Percentiles rank a stretch among this genome's conserved stretches.
Conservation (phyloP, 768 basidiomycete species). For the Rhodotorula paludigena region DNA sequence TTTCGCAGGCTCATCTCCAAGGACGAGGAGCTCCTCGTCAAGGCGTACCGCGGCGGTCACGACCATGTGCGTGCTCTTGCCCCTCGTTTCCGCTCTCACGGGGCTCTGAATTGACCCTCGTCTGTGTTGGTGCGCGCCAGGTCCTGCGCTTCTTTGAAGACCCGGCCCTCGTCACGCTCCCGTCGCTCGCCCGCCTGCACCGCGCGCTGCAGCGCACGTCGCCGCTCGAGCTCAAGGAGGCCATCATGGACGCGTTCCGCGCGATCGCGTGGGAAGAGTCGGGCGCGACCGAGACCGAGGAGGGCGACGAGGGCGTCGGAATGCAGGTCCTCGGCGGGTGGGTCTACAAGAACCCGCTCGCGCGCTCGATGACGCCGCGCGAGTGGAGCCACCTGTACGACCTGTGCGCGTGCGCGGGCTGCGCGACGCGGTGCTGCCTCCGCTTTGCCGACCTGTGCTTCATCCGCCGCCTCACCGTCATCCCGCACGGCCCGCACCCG, state of each 20-base stretch:
- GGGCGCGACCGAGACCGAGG: constrained; percentile 38
- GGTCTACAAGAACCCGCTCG: constrained; percentile 33
- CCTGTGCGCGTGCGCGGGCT: constrained; percentile 37
- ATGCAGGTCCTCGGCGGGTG: constrained; percentile 39
- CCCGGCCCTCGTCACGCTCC: constrained; percentile 24
- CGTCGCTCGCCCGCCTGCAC: constrained; percentile 24
- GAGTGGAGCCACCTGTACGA: constrained; percentile 40
- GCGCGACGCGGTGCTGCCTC: constrained; percentile 28
- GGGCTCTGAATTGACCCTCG: too few relatives aligned
- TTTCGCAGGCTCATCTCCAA: constrained; percentile 33
- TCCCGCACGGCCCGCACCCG: constrained; percentile 34
- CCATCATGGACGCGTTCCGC: constrained; percentile 39
- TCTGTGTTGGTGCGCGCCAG: too few relatives aligned
- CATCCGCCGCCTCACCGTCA: constrained; percentile 32
- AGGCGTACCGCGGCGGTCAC: constrained; percentile 37
- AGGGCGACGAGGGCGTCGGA: constrained; percentile 36
- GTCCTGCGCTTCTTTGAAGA: constrained; percentile 40
- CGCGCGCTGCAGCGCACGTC: constrained; percentile 27
- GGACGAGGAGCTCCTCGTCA: constrained; percentile 34
- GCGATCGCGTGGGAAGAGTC: constrained; percentile 39
- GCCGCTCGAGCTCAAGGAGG: constrained; percentile 27
- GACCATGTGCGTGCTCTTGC: constrained; percentile 24
- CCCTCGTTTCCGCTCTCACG: background rate
- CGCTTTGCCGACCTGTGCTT: constrained; percentile 24
- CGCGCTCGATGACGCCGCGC: constrained; percentile 14